Evolutionary conservation across 2,329 filamentous ascomycete genomes (phyloP).

Genomic region (Paraconiothyrium sp.): DNA sequence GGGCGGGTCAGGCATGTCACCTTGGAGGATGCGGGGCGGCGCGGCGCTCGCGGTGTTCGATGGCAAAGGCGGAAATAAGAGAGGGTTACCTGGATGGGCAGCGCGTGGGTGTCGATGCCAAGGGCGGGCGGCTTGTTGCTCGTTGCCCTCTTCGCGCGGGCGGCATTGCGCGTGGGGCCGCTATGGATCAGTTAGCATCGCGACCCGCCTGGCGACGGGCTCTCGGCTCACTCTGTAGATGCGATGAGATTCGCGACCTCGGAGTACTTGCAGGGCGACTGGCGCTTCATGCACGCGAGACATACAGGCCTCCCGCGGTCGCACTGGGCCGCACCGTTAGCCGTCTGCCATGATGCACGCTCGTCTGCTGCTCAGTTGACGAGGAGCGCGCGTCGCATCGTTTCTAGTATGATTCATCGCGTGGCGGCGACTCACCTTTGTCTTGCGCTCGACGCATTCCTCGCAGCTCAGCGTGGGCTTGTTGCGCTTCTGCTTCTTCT

Average conservation of each 20-base stretch:
- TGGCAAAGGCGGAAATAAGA: slow-evolving; percentile 17
- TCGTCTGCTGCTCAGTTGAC: not conserved
- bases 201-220: not conserved
- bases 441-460: slow-evolving; percentile 84
- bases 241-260: slow-evolving; percentile 77
- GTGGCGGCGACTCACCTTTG: slow-evolving; percentile 66
- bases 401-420: not conserved
- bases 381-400: not conserved
- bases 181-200: slow-evolving; percentile 37
- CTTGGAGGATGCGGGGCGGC: slow-evolving; percentile 16
- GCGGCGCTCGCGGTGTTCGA: not conserved
- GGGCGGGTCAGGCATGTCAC: slow-evolving; percentile 6
- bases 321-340: slow-evolving; percentile 62
- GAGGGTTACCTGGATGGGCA: slow-evolving; percentile 41
- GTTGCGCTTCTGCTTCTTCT: slow-evolving; percentile 83
- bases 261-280: slow-evolving; percentile 79
- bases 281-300: slow-evolving; percentile 74
- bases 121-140: slow-evolving; percentile 37
- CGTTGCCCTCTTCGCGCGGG: slow-evolving; percentile 38
- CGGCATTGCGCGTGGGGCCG: slow-evolving; percentile 37
- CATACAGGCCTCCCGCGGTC: slow-evolving; percentile 72
- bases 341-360: not conserved
- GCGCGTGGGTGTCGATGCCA: slow-evolving; percentile 32
- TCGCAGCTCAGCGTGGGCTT: slow-evolving; percentile 83
- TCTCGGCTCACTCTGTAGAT: slow-evolving; percentile 65